Evolutionary conservation across 352 stramenopile genomes (phyloP), one percentile per base, ranked within the genome.

Genomic region (Saprolegnia diclina): DNA sequence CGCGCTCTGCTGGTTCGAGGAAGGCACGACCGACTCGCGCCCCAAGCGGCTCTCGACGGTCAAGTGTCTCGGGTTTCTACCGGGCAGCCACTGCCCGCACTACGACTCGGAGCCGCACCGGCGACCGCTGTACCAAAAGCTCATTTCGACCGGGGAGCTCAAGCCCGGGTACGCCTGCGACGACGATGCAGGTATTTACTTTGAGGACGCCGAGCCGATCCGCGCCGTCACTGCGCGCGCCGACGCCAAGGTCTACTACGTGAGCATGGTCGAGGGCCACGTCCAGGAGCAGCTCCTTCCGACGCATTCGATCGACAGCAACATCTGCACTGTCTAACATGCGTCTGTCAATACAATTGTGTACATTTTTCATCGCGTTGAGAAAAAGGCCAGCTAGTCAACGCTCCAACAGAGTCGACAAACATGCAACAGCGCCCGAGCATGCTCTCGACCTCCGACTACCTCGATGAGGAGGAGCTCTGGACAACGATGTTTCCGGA

Each of bases 31-130:
- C 13, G 63, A 69, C 37, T 57, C 42, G 13, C 63, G 63, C 7
- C 63, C 63, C 53, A 69, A 69, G 53, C 42, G 54, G 2, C 29
- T 69, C 11, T 52, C 42, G 11, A 61, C 35, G 32, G 63, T 69
- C 29, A 69, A 69, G 53, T 69, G 63, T 32, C 63, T 69, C 37
- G 63, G 63, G n/a, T 69, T 69, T 22, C 63, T 69, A 13, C 63
- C 53, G 19, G 63, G 63, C 22, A 69, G 63, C 53, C 63, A 69
- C 40, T 69, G 63, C 53, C 63, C 63, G 7, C 63, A 69, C 37
- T 69, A 69, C 40, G 57, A 65, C 45, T n/a, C 21, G 29, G 50
- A 69, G 37, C 63, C 53, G 18, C 44, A 69, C 2, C 63, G 63
- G 11, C 63, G 63, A 19, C n/a, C 63, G 18, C 50, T 69, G 18